Base-by-base conservation (phyloP, 2,329 filamentous ascomycete genomes). In the Pleoardoris graminearum region DNA sequence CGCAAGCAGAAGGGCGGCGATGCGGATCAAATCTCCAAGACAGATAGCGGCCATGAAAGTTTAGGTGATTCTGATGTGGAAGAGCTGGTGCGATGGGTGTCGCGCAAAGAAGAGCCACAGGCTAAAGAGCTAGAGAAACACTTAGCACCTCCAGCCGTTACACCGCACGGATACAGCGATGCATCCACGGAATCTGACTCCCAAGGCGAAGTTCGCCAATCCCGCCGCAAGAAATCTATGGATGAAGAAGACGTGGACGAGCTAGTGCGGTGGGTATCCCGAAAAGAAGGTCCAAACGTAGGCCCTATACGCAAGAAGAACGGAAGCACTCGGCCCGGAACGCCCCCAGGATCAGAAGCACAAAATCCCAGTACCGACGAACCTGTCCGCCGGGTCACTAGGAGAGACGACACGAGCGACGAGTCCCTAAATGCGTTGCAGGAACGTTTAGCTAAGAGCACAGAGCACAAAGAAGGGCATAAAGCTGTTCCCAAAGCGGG, bases 11-110 rank as follows among this genome's bases (percentile, higher is more conserved):
- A 17, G 50, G 32, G 17, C 10, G 42, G 23, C 42, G 52, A 12
- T 11, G 17, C 7, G 16, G 50, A n/a, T 50, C 50, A n/a, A 10
- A 12, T 25, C 23, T 23, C 21, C 14, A 54, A 61, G 16, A 57
- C 63, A 33, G 59, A 66, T 25, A 65, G 60, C 29, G 65, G 57
- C 1, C 60, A 66, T 16, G 68, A 68, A 33, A 71, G 68, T 35
- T 51, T 72, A 4, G 65, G 62, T 1, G 46, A 65, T 17, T 68
- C 65, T 1, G 68, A 71, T 29, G 66, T 71, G 1, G 67, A 71
- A 1, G 69, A 72, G 2, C 54, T 69, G 6, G 64, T 72, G 30
- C 59, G 56, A 10, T 65, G 58, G 44, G 63, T 59, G 10, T 67
- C 64, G 35, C 58, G 62, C 14, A 65, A 57, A 37, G 57, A 62